Conservation (phyloP, 768 basidiomycete species). For the Boletus reticulatus region DNA sequence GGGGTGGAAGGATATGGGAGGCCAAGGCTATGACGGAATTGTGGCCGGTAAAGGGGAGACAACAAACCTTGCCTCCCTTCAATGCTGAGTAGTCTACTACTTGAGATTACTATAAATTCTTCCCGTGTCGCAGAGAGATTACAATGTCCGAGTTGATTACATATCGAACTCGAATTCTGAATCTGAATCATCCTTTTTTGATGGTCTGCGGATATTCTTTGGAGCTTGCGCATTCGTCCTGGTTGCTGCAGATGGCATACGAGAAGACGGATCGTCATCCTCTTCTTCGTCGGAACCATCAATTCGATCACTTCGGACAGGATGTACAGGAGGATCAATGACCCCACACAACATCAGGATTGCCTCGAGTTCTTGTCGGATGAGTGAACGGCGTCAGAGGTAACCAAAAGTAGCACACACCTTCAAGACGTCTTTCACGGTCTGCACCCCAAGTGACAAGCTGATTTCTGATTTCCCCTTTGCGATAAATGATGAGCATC, state of each 20-base stretch:
- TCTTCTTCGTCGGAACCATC: slow-evolving; percentile 48
- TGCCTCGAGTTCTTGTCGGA: slow-evolving; percentile 62
- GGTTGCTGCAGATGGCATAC: slow-evolving; percentile 55
- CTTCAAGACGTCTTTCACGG: slow-evolving; percentile 70
- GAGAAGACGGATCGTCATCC: slow-evolving; percentile 48
- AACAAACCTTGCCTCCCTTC: slow-evolving; percentile 53
- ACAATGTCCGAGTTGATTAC: slow-evolving; percentile 30
- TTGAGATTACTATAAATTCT: neutral
- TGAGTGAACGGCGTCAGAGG: neutral
- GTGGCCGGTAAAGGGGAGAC: slow-evolving; percentile 66
- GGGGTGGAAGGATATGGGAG: slow-evolving; percentile 71
- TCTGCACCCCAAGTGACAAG: slow-evolving; percentile 84
- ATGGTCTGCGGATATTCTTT: slow-evolving; percentile 54
- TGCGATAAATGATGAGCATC: slow-evolving; percentile 89
- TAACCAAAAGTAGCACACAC: slow-evolving; percentile 40
- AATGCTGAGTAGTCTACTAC: slow-evolving; percentile 41
- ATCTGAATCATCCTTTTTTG: slow-evolving; percentile 67
- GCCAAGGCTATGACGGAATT: slow-evolving; percentile 65
- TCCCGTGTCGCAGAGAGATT: neutral
- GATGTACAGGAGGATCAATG: slow-evolving; percentile 55
- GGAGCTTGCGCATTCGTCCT: slow-evolving; percentile 48
- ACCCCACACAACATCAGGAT: slow-evolving; percentile 63
- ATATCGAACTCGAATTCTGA: slow-evolving; percentile 76
- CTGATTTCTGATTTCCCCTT: slow-evolving; percentile 88
- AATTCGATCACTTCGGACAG: slow-evolving; percentile 35